Evolutionary conservation across 495 filamentous ascomycete genomes (phyloP), one percentile per base, ranked within the genome.

Genomic region (Aspergillus leporis): DNA sequence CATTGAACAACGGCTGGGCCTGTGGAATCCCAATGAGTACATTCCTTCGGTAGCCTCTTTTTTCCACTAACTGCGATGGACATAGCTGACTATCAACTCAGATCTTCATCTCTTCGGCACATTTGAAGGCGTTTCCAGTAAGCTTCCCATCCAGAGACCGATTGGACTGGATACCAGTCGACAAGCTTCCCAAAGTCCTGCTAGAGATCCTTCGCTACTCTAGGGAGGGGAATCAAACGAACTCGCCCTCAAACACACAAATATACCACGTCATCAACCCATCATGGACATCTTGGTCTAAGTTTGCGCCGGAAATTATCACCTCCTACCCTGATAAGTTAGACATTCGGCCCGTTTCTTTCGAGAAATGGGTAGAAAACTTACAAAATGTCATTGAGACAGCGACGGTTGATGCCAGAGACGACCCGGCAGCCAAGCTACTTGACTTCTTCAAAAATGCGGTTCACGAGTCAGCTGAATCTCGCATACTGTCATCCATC

Each of bases 191-290:
- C 46, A 48, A 48, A 48, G 46, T 48, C 46, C 46, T 48, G 46
- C 21, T 48, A 0, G 46, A 48, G 21, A 48, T 48, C 22, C 46
- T 48, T 14, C 46, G 21, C 21, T 25, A 48, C 46, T 48, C 46
- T 13, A 48, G 21, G 19, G 46, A 48, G 21, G 4, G n/a, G 7
- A 48, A 25, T 10, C 21, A 25, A 23, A 25, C 18, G 19, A 12
- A 23, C 2, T 25, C 28, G 14, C 14, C 46, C 46, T 23, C 19
- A 14, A 23, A 9, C 4, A 25, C 46, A 48, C 18, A 48, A 9
- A 19, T 48, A 5, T 48, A 48, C 46, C 46, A 48, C 46, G 46
- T 48, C 46, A 48, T 48, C 46, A 48, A 48, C 46, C 46, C 46
- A 21, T 48, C 46, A 25, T 48, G 46, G 46, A 48, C 19, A 25